phyloP scores from a whole-genome alignment of 345 rosid genomes.

The Physaria fendleri region DNA sequence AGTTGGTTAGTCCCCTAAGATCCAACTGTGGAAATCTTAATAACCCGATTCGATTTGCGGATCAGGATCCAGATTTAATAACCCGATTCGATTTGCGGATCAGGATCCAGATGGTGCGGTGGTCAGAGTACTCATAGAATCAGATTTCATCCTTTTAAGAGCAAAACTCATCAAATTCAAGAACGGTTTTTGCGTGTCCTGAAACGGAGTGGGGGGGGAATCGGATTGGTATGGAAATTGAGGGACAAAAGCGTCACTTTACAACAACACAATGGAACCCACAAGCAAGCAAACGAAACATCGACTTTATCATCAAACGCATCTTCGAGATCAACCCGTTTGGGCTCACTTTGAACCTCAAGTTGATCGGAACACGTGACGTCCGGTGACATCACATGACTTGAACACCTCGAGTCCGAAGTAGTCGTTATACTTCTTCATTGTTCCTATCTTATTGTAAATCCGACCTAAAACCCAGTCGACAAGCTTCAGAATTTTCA shows the following conservation, averaged over 20 bases:
- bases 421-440: conserved; percentile 11
- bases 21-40: conserved; percentile 33
- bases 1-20: neutral
- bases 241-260: conserved; percentile 44
- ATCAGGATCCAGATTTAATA: too few relatives aligned
- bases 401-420: conserved; percentile 58
- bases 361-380: conserved; percentile 34
- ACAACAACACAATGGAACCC: conserved; percentile 31
- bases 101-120: too few relatives aligned
- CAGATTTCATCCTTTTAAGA: too few relatives aligned
- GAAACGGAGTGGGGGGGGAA: too few relatives aligned
- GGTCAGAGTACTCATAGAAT: too few relatives aligned
- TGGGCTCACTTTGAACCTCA: conserved; percentile 57
- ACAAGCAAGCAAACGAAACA: too few relatives aligned
- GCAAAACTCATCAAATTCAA: too few relatives aligned
- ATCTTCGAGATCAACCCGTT: conserved; percentile 30
- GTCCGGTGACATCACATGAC: conserved; percentile 58
- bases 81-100: conserved; percentile 27
- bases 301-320: conserved; percentile 21
- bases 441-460: too few relatives aligned
- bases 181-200: too few relatives aligned
- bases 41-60: conserved; percentile 37
- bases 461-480: too few relatives aligned
- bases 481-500: too few relatives aligned
- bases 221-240: conserved; percentile 40